A percentile compares a stretch with the other conserved stretches of the same genome.
These are phyloP conservation scores for Solanum sparsipilum DNA, from an alignment of 257 asterid species.

Conservation along the genomic window DNA sequence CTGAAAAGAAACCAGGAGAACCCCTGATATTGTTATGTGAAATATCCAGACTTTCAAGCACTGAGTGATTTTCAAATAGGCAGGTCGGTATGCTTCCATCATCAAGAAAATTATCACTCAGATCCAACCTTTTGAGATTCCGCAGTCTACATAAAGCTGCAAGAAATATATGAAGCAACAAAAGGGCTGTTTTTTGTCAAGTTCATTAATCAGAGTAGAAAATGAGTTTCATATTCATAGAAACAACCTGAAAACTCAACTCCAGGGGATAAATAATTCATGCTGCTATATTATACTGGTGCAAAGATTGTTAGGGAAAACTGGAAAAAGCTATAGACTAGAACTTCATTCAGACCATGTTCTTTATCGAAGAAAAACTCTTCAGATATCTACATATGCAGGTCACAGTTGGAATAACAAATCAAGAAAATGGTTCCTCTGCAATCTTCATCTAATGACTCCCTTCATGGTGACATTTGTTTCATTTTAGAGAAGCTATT, in stretches of 20 bases:
- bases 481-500: background rate
- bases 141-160: background rate
- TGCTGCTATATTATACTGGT: background rate
- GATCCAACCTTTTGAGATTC: background rate
- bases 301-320: background rate
- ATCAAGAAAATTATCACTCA: background rate
- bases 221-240: background rate
- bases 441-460: background rate
- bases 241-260: background rate
- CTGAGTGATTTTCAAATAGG: background rate
- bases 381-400: background rate
- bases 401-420: background rate
- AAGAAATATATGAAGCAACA: background rate
- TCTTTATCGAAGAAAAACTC: background rate
- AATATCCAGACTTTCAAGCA: background rate
- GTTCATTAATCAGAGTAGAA: background rate
- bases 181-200: background rate
- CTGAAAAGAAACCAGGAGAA: background rate
- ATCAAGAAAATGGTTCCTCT: background rate
- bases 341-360: background rate
- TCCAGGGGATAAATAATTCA: background rate
- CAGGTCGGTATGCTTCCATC: background rate
- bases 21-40: background rate
- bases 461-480: background rate
- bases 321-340: background rate